Evolutionary conservation across 164 flowering plant genomes (phyloP), one percentile per base, ranked within the genome.

Genomic region (Pachysandra terminalis): DNA sequence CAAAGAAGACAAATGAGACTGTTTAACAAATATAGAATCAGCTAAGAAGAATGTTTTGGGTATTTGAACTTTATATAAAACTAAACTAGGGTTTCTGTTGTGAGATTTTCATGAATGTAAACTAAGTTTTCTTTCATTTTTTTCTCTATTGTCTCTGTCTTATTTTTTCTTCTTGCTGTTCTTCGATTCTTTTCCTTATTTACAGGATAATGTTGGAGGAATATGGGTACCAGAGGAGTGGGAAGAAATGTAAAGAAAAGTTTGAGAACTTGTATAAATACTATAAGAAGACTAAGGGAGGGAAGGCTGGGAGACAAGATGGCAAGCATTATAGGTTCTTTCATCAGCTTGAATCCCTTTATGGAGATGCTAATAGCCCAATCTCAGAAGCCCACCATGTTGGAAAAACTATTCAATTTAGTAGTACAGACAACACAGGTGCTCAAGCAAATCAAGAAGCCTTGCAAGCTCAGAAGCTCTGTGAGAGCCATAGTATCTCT

Each of bases 231-330:
- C 97, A 87, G 76, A 87, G 98, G 64, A 91, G 90, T 77, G 96
- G 97, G 35, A 95, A 95, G 80, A 92, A 95, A 84, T 94, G 98
- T 76, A 90, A 97, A 69, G 98, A 94, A 75, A 94, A 94, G 61
- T 89, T 94, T 69, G 98, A 95, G 73, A 95, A 95, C 74, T 74
- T 95, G 78, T 95, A 95, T 85, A 95, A 95, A 71, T 95, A 95
- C 67, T 95, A 95, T 78, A 95, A 90, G 81, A 95, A 95, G 86
- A 92, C 97, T 22, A 95, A 89, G 66, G 98, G 90, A 79, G 96
- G 98, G 10, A 92, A 87, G 70, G 91, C 97, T n/a, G 97, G 98
- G 10, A 82, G 97, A 74, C 98, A 95, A 82, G 98, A 92, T 73
- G 98, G 98, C 8, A 95, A 95, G 72, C 86, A 92, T 67, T 95